Base-by-base conservation (phyloP, 1,284 basidiomycete species). In the Fistulina hepatica region DNA sequence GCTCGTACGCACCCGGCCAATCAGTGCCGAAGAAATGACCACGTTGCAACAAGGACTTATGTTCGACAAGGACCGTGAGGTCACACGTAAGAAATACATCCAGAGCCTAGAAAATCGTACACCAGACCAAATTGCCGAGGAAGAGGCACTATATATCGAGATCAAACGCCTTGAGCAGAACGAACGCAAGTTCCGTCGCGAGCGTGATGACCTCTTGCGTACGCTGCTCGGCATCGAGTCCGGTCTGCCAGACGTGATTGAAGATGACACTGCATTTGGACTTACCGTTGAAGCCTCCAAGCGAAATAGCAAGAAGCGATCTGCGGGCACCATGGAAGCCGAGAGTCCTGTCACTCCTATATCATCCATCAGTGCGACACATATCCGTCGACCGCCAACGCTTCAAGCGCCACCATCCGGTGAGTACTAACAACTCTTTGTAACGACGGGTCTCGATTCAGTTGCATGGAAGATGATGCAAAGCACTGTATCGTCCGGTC, bases 61-160 rank as follows among this genome's bases (percentile, higher is more conserved):
- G 17, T 36, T 51, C 30, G 35, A 22, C 21, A 5, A 53, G 90
- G 90, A 85, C 23, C 82, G 90, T 36, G 95, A 99, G 57, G 64
- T 78, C 15, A 82, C 81, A 46, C 81, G 95, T 41, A 97, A 94
- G 59, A 78, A 80, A 44, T 95, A 97, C 49, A 72, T 97, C 8
- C 65, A 73, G 2, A 83, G 81, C 43, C 73, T 98, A 10, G 88
- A 94, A 58, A 77, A 75, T 41, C 79, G 94, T 8, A 90, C 91
- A 0, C 73, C 81, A 1, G 79, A 86, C 37, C 90, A 97, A 59
- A 80, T 97, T 28, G 81, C 81, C 7, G 94, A 99, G 55, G 95
- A 98, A 65, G 93, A 97, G 52, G 88, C 91, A 4, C 69, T 99
- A 1, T 98, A 91, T 60, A 67, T 97, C 46, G 93, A 98, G 57